These are phyloP conservation scores for Aspergillus egyptiacus DNA, from an alignment of 495 filamentous ascomycete genomes.

Conservation along the genomic window DNA sequence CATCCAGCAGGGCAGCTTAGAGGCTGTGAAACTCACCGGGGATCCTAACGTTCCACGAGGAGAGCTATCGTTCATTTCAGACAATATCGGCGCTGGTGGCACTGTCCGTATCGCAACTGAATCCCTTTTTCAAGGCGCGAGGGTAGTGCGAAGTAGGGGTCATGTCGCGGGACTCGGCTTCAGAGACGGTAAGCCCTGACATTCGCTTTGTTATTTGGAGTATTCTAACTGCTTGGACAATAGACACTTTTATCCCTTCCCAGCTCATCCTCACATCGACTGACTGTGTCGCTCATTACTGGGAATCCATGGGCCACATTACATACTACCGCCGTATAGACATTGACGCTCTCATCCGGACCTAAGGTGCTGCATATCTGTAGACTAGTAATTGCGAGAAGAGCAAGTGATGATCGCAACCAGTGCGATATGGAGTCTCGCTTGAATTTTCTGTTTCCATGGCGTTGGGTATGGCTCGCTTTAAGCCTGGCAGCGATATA, in stretches of 20 bases:
- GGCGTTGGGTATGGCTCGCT: no score
- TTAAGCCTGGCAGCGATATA: no score
- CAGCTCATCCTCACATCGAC: constrained; percentile 76
- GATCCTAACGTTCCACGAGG: constrained; percentile 85
- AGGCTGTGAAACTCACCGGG: constrained; percentile 86
- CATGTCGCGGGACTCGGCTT: constrained; percentile 73
- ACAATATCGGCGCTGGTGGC: constrained; percentile 65
- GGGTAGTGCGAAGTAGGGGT: constrained; percentile 67
- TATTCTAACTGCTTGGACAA: neutral
- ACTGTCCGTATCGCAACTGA: constrained; percentile 57
- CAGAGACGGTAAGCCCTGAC: constrained; percentile 50
- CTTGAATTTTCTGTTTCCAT: no score
- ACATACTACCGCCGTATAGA: constrained; percentile 75
- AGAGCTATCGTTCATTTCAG: constrained; percentile 69
- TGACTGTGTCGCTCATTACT: constrained; percentile 74
- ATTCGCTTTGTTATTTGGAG: neutral
- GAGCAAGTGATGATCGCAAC: neutral
- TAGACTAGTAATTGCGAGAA: neutral
- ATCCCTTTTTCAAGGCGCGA: constrained; percentile 62
- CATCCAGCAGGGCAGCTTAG: constrained; percentile 50
- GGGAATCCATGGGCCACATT: constrained; percentile 72
- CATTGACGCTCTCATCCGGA: constrained; percentile 71
- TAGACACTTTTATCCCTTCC: constrained; percentile 66
- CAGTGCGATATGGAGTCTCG: no score
- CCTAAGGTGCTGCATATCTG: constrained; percentile 9